Conservation (phyloP, 352 stramenopile genomes). For the Pythium coloratum region DNA sequence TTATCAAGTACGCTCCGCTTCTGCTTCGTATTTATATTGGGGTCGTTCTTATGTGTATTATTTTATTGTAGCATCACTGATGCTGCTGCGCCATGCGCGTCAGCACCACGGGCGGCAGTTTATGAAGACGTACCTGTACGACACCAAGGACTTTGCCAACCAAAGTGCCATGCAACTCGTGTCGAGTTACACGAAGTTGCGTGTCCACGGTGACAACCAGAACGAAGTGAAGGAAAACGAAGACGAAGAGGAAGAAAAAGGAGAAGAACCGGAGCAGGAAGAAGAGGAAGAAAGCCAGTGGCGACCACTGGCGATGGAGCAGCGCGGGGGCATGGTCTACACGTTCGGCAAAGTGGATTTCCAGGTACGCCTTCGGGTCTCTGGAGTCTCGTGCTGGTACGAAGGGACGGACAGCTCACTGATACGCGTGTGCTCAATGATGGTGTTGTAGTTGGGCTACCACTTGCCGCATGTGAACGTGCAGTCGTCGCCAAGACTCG, state of each 20-base stretch:
- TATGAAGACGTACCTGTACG: slow-evolving; percentile 51
- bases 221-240: slow-evolving; percentile 12
- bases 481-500: slow-evolving; percentile 60
- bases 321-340: slow-evolving; percentile 58
- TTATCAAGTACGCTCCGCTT: slow-evolving; percentile 46
- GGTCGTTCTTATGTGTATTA: slow-evolving; percentile 12
- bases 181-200: slow-evolving; percentile 20
- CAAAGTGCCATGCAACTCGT: slow-evolving; percentile 72
- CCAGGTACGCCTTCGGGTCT: slow-evolving; percentile 46
- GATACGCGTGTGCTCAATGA: background rate
- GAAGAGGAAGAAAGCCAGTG: slow-evolving; percentile 4
- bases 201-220: slow-evolving; percentile 15
- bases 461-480: slow-evolving; percentile 80
- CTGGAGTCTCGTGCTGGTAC: background rate
- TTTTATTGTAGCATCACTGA: slow-evolving; percentile 45
- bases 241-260: slow-evolving; percentile 6
- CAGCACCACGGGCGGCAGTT: slow-evolving; percentile 49
- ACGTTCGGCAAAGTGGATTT: slow-evolving; percentile 87
- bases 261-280: slow-evolving; percentile 4
- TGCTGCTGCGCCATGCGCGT: slow-evolving; percentile 66
- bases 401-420: slow-evolving; percentile 6
- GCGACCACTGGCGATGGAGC: background rate
- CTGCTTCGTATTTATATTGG: background rate
- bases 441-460: slow-evolving; percentile 61
- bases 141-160: slow-evolving; percentile 48